These are phyloP conservation scores for Paramarasmius palmivorus DNA, from an alignment of 1,284 basidiomycete genomes.

Conservation along the genomic window DNA sequence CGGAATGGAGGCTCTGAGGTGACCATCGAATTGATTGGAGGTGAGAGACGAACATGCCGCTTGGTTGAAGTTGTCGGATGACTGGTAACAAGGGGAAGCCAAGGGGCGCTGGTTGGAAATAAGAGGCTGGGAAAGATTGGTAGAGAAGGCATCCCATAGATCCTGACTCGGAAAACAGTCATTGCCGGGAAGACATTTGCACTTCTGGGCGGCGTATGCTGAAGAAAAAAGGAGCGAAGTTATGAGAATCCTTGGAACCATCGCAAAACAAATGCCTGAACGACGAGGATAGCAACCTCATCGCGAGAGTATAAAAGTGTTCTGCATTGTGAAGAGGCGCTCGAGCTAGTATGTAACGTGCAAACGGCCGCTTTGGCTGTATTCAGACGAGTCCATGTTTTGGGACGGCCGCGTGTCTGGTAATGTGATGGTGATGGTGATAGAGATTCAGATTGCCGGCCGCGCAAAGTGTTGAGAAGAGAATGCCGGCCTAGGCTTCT, in stretches of 20 bases:
- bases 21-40: neutral
- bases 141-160: conserved; percentile 3
- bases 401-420: no score
- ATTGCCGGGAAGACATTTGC: conserved; percentile 10
- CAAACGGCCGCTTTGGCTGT: no score
- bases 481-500: no score
- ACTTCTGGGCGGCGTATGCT: neutral
- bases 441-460: no score
- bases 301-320: no score
- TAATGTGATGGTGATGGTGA: no score
- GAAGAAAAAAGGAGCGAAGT: neutral
- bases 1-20: neutral
- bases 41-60: neutral
- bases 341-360: no score
- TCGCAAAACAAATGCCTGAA: no score
- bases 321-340: no score
- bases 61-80: neutral
- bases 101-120: conserved; percentile 6
- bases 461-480: no score
- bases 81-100: conserved; percentile 1
- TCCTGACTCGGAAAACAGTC: conserved; percentile 4
- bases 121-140: neutral
- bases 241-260: neutral
- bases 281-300: no score
- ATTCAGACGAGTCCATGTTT: no score